Evolutionary conservation across 2,329 filamentous ascomycete genomes (phyloP), one percentile per base, ranked within the genome.

Genomic region (Aspergillus chevalieri): DNA sequence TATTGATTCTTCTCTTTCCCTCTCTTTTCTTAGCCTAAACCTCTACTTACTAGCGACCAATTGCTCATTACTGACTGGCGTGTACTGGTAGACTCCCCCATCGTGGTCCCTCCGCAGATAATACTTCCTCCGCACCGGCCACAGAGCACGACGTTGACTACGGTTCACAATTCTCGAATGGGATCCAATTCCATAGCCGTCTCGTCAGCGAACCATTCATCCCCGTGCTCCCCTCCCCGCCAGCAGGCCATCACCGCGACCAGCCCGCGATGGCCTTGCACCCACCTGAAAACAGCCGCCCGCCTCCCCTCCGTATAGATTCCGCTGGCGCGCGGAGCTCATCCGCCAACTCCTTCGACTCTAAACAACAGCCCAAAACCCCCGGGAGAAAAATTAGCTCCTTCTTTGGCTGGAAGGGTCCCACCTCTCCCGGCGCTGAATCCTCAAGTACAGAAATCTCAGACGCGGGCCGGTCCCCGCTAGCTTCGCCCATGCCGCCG

Each of bases 151-250:
- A 65, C 50, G 56, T 62, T 54, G 55, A 59, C 45, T 58, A 62
- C 58, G 55, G 54, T 47, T 51, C 62, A 43, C 60, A 65, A 47
- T 64, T 68, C 53, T 60, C 64, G 65, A 65, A 69, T 71, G 68
- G 59, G 56, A 66, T 60, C 41, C 62, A 63, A 12, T 52, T 69
- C 44, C 69, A 72, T 54, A 67, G 58, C 51, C 69, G 70, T 61
- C 65, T 73, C 51, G 64, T 67, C 52, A 74, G 69, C 60, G 70
- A 74, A 59, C 69, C 71, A 21, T 65, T 71, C 52, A 67, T 73
- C 73, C 82, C 46, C 78, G 84, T 58, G 85, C 85, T 51, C 87
- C 86, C 33, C 85, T 96, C 59, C 85, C 88, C 48, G 79, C 84
- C 62, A 77, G 81, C 51, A 86, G 54, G 63, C 47, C 60, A 64